Conservation (phyloP, 2,329 filamentous ascomycete genomes). For the Exophiala spinifera region DNA sequence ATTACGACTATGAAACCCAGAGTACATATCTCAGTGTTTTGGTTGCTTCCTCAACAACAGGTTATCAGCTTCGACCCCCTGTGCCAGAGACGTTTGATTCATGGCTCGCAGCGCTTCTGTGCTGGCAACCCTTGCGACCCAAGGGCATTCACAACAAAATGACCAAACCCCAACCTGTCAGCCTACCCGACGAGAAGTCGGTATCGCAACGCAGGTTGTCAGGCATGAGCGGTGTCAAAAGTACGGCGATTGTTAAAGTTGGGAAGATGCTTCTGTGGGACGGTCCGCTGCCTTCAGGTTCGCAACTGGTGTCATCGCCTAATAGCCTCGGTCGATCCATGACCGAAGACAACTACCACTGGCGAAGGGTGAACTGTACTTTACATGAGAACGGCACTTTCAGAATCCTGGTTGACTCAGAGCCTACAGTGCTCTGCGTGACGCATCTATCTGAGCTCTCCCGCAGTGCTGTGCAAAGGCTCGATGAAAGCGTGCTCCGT, state of each 20-base stretch:
- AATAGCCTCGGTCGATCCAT: slow-evolving; percentile 44
- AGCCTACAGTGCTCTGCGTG: slow-evolving; percentile 73
- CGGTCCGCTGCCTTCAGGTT: slow-evolving; percentile 49
- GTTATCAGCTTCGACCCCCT: slow-evolving; percentile 48
- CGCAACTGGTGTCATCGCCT: slow-evolving; percentile 17
- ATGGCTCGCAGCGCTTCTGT: slow-evolving; percentile 51
- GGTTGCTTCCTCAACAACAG: slow-evolving; percentile 47
- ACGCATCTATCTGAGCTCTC: slow-evolving; percentile 87
- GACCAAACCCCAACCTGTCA: slow-evolving; percentile 47
- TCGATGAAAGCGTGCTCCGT: slow-evolving; percentile 86
- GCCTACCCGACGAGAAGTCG: slow-evolving; percentile 43
- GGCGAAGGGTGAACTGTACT: slow-evolving; percentile 88
- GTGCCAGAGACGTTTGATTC: slow-evolving; percentile 52
- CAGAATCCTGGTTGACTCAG: slow-evolving; percentile 82
- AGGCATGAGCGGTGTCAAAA: slow-evolving; percentile 56
- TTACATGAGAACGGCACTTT: slow-evolving; percentile 93
- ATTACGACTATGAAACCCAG: slow-evolving; percentile 46
- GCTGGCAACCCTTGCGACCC: slow-evolving; percentile 51
- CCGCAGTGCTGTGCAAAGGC: slow-evolving; percentile 81
- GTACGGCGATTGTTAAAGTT: slow-evolving; percentile 87
- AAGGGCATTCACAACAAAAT: slow-evolving; percentile 51
- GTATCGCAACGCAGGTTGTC: slow-evolving; percentile 46
- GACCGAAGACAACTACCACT: slow-evolving; percentile 50
- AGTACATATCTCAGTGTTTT: slow-evolving; percentile 49
- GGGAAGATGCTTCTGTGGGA: slow-evolving; percentile 91